These are phyloP conservation scores for Fusarium fujikuroi DNA, from an alignment of 2,329 filamentous ascomycete genomes.

Conservation along the genomic window DNA sequence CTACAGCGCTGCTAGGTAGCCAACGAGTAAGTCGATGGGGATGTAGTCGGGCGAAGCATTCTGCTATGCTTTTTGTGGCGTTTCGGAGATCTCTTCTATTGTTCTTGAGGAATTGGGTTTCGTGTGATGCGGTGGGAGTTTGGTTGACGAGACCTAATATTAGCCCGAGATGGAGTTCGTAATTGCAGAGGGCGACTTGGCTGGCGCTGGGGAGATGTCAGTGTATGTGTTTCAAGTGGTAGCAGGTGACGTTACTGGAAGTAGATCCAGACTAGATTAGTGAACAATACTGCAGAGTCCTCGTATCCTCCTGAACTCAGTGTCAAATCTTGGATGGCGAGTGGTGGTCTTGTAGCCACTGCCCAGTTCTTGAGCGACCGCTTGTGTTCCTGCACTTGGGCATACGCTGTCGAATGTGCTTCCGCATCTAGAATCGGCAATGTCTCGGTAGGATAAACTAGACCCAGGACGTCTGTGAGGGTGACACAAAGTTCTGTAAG, in stretches of 20 bases:
- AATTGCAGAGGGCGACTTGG: slow-evolving; percentile 31
- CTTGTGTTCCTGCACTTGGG: slow-evolving; percentile 25
- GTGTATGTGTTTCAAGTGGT: rapidly evolving
- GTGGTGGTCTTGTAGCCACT: slow-evolving; percentile 10
- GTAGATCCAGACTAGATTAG: slow-evolving; percentile 38
- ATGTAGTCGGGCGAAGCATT: slow-evolving; percentile 22
- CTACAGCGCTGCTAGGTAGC: slow-evolving; percentile 38
- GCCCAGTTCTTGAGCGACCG: slow-evolving; percentile 18
- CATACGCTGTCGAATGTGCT: slow-evolving; percentile 19
- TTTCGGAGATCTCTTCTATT: slow-evolving; percentile 27
- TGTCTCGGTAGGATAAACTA: slow-evolving; percentile 29
- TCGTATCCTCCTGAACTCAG: slow-evolving; percentile 4
- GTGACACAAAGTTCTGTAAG: slow-evolving; percentile 30
- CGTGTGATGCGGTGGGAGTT: neutral
- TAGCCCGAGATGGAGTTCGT: slow-evolving; percentile 33
- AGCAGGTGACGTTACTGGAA: slow-evolving; percentile 19
- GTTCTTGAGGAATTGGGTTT: slow-evolving; percentile 25
- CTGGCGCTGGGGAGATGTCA: slow-evolving; percentile 11
- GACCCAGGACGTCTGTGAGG: slow-evolving; percentile 26
- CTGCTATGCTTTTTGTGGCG: slow-evolving; percentile 29
- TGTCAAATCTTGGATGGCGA: slow-evolving; percentile 16
- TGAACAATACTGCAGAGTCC: slow-evolving; percentile 31
- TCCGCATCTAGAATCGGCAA: slow-evolving; percentile 16
- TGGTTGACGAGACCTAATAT: slow-evolving; percentile 16
- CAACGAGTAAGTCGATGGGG: slow-evolving; percentile 21